These are phyloP conservation scores for Bjerkandera adusta DNA, from an alignment of 1,284 basidiomycete species.

Conservation along the genomic window DNA sequence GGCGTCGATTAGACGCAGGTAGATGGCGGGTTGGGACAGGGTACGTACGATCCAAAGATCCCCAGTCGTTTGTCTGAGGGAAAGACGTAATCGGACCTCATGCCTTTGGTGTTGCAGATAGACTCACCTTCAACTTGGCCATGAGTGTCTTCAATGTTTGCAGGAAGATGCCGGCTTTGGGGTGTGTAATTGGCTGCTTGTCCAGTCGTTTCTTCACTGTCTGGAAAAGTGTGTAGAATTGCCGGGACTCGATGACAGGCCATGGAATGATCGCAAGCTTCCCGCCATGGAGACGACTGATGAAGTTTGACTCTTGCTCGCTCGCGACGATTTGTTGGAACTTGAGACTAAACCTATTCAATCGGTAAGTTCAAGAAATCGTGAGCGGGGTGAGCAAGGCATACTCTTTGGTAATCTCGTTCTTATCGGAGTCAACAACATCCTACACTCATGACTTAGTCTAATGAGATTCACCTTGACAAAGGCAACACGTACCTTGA, in stretches of 20 bases:
- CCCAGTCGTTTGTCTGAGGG: conserved; percentile 62
- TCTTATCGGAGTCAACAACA: conserved; percentile 54
- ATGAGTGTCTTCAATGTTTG: conserved; percentile 60
- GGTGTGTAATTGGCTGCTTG: conserved; percentile 46
- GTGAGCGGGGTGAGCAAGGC: conserved; percentile 13
- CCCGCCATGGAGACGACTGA: conserved; percentile 52
- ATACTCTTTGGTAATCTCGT: conserved; percentile 56
- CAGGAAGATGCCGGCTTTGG: conserved; percentile 50
- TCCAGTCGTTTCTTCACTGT: conserved; percentile 45
- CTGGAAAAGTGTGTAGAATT: conserved; percentile 54
- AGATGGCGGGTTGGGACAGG: background rate
- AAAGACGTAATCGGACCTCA: background rate
- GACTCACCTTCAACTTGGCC: conserved; percentile 59
- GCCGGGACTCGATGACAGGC: conserved; percentile 60
- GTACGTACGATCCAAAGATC: conserved; percentile 52
- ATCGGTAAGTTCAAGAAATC: background rate
- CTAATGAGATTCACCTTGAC: background rate
- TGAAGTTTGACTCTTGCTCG: conserved; percentile 62
- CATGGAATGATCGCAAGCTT: conserved; percentile 58
- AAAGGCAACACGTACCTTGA: conserved; percentile 41
- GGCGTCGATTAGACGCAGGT: background rate
- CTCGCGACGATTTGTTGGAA: conserved; percentile 55
- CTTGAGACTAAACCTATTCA: conserved; percentile 51
- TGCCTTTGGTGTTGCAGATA: background rate
- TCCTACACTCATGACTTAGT: conserved; percentile 40